Conservation (phyloP, 371 early-diverging fungal species). For the Dipsacomyces acuminosporus region DNA sequence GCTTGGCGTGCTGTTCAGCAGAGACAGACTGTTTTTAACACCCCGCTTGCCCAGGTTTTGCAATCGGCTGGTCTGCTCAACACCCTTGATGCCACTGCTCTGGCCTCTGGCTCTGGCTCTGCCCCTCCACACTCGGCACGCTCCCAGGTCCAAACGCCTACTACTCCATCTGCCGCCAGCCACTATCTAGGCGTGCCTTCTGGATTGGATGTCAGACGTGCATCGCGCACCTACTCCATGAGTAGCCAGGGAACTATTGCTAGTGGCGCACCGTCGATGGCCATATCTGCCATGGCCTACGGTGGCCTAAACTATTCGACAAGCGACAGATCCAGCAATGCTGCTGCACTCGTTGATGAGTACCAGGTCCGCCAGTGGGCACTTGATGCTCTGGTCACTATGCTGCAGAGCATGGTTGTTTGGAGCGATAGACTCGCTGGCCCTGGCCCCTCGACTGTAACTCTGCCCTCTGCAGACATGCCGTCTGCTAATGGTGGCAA, state of each 20-base stretch:
- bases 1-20: conserved; percentile 44
- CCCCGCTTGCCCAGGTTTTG: conserved; percentile 5
- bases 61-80: background rate
- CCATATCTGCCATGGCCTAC: conserved; percentile 10
- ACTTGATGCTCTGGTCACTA: conserved; percentile 39
- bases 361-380: conserved; percentile 45
- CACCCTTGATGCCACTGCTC: too few relatives aligned
- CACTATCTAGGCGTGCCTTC: background rate
- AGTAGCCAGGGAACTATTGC: conserved; percentile 7
- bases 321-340: conserved; percentile 4
- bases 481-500: too few relatives aligned
- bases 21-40: conserved; percentile 34
- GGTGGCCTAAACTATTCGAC: conserved; percentile 20
- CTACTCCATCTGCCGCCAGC: too few relatives aligned
- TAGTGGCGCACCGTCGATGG: background rate
- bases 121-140: too few relatives aligned
- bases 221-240: conserved; percentile 14
- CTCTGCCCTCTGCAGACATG: too few relatives aligned
- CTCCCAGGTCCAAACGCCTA: too few relatives aligned
- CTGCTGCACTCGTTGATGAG: conserved; percentile 21
- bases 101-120: too few relatives aligned
- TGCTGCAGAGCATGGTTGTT: conserved; percentile 49
- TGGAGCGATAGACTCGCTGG: conserved; percentile 47
- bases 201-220: background rate
- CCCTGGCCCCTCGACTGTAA: background rate